Evolutionary conservation across 768 basidiomycete genomes (phyloP), one percentile per base, ranked within the genome.

Genomic region (Calvatia gigantea): DNA sequence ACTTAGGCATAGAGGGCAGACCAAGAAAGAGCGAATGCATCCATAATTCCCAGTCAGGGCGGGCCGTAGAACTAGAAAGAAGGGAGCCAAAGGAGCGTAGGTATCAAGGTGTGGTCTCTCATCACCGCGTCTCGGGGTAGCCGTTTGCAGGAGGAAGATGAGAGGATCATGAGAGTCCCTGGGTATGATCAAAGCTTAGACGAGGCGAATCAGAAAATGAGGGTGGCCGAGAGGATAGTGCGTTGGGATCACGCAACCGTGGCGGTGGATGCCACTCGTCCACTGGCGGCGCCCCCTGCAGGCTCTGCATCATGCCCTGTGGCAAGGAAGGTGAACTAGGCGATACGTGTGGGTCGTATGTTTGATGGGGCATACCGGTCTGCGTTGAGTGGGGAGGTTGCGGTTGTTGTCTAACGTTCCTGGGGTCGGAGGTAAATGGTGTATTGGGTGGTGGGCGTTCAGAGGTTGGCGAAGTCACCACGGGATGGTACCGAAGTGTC

Each of bases 61-160:
- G 37, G 37, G 17, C 19, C 54, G 33, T 28, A 49, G 17, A 21
- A 12, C 6, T 27, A 7, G n/a, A 42, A 42, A 21, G 17, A 9
- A 15, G 23, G 8, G 4, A 43, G n/a, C 33, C 46, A 48, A 25
- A 41, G 44, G 46, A 35, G 43, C 19, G 52, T 39, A 14, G 21
- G 25, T 42, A 32, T 3, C 19, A 23, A 17, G 25, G 9, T 19
- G 15, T 27, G 17, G 6, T n/a, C 15, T n/a, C 27, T 49, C 31
- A 70, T 70, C 77, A 79, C 65, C 78, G 78, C 49, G 74, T 73
- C 46, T 78, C 65, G 53, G 78, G 75, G 62, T 80, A 75, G 54
- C 82, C 82, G 61, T 77, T 78, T 63, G 77, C 63, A 61, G 65
- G 72, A 58, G 79, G 69, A 14, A 67, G 66, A 54, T 69, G 69